Base-by-base conservation (phyloP, 1,284 basidiomycete genomes). In the Ganoderma sp. region DNA sequence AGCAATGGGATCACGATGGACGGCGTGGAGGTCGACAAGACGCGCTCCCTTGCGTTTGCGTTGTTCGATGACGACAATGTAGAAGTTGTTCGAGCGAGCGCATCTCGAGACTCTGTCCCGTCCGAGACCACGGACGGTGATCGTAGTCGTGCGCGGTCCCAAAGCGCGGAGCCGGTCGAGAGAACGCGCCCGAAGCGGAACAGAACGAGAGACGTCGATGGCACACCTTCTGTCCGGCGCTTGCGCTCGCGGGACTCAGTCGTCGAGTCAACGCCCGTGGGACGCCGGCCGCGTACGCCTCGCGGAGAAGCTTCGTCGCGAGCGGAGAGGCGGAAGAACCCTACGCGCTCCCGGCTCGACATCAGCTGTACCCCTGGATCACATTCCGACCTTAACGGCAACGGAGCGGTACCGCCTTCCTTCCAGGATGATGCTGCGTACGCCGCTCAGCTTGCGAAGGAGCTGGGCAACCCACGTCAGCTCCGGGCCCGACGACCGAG, bases 341-440 rank as follows among this genome's bases (percentile, higher is more conserved):
- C 64, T 5, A 60, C 58, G 32, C 69, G 65, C 19, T 45, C 64
- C 19, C 72, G 72, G 12, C 61, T 43, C 22, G 65, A 59, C 34
- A 50, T 61, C 56, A 52, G 60, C 54, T 63, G 61, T 7, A 62
- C 69, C 22, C n/a, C 58, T 17, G 41, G 37, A 25, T 41, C 22
- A 32, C 65, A 43, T 66, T 64, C 7, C 57, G 52, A 25, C 64
- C 39, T 60, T 32, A 66, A 67, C 56, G 68, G 66, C 37, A 34
- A 42, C 22, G 48, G 50, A 3, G 54, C 50, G 28, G 60, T 61
- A 10, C 71, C 69, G 37, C 66, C 68, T 15, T 67, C 69, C 3
- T 63, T 76, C 65, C 78, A 73, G 73, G 79, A 74, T 64, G 84
- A 84, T 70, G 81, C 80, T 12, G 81, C 78, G 12, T 73, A 82